Base-by-base conservation (phyloP, 331 rosid species). In the Prunus yedoensis region DNA sequence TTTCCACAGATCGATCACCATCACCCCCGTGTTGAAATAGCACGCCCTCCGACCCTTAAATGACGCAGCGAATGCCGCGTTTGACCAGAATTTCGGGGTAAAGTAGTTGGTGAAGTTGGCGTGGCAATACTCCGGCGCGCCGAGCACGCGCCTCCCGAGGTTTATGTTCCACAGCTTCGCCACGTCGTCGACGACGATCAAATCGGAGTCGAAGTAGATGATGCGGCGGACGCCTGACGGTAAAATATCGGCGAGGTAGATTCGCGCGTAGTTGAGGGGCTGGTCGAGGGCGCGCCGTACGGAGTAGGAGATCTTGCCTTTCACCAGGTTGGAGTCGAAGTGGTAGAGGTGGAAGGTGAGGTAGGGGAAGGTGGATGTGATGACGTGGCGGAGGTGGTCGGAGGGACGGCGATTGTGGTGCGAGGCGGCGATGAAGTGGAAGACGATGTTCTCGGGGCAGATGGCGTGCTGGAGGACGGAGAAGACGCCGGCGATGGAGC, bases 61-160 rank as follows among this genome's bases (percentile, higher is more conserved):
- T 81, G 86, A 79, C 80, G 89, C 83, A 79, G 94, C 83, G 28
- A 85, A 78, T 2, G 3, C 35, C 61, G 89, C 81, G 66, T 86
- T 85, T 5, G 88, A 85, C 98, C 97, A 94, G 85, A 94, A 94
- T 17, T 75, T 73, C 10, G 78, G 53, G 21, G 98, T 94, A 87
- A 94, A 94, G 88, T 94, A 94, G 83, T 78, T 87, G 2, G 97
- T 94, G 82, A 94, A 79, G 63, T 94, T 94, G 2, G 97, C 98
- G 87, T 91, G 97, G 76, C 98, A 94, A n/a, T 94, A 91, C 80
- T 91, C 98, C 0, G 98, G 98, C 4, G 94, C 98, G 3, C 98
- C 98, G 0, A 94, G 86, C 17, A 90, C 96, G 69, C 73, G 96
- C 17, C 53, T 4, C 3, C 87, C 76, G 11, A 94, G 80, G 62